phyloP scores from a whole-genome alignment of 352 stramenopile genomes.

The Ochromonadaceae sp. region DNA sequence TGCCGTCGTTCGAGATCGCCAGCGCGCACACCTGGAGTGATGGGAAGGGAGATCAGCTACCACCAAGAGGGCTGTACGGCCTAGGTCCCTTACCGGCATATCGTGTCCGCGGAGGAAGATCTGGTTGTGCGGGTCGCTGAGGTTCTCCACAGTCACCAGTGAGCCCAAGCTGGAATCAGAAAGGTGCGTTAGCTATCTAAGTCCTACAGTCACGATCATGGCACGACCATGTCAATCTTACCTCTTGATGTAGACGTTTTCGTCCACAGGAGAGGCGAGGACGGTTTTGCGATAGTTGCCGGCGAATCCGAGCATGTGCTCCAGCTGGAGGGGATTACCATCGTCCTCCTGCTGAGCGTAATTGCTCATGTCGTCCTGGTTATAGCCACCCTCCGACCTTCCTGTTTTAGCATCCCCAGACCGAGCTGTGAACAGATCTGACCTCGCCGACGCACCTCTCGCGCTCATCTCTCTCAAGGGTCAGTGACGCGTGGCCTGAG shows the following conservation, averaged over 20 bases:
- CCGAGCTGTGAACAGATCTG: too few relatives aligned
- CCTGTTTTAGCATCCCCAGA: too few relatives aligned
- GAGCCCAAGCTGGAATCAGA: neutral
- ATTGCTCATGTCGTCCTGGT: neutral
- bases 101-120: constrained; percentile 32
- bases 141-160: neutral
- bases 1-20: constrained; percentile 25
- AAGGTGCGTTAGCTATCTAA: neutral
- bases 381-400: too few relatives aligned
- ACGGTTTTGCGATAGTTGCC: neutral
- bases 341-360: neutral
- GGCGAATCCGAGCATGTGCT: constrained; percentile 8
- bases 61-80: too few relatives aligned
- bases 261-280: neutral
- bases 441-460: too few relatives aligned
- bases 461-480: too few relatives aligned
- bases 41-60: too few relatives aligned
- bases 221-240: neutral
- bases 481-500: too few relatives aligned
- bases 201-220: too few relatives aligned
- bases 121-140: constrained; percentile 27
- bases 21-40: constrained; percentile 23
- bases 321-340: constrained; percentile 11
- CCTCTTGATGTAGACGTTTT: constrained; percentile 1
- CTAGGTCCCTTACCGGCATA: constrained; percentile 22